Base-by-base conservation (phyloP, 1,139 yeast species). In the Geotrichum carabidarum region DNA sequence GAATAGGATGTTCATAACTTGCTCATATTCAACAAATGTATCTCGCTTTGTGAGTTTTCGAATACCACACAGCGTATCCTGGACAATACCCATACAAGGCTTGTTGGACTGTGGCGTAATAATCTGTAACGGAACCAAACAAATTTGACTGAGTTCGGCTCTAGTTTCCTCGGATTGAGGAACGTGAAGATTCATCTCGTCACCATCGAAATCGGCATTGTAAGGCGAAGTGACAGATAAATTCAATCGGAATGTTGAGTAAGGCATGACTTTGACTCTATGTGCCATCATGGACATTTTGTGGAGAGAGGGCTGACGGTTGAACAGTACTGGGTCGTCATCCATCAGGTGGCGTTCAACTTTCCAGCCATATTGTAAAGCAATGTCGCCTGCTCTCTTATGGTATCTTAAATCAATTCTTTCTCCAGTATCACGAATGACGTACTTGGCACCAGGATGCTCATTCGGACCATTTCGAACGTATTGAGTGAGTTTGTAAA, bases 271-370 rank as follows among this genome's bases (percentile, higher is more conserved):
- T 69, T 88, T 90, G 42, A 93, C 99, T 74, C 97, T 82, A 71
- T 94, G 99, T n/a, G 97, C 96, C 99, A 94, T 94, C 99, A 94
- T 94, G 58, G 98, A 90, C 98, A 94, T 93, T 74, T 94, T 94
- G 75, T 94, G 99, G 73, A 94, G 78, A 37, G 99, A 93, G 53
- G 99, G 99, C 76, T 94, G 99, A 79, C 99, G 96, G 71, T 93
- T 93, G 78, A 93, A 93, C 66, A 93, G 80, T 36, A 93, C 99
- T 2, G 99, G 98, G 70, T 93, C 99, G 66, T 91, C 82, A 71
- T 93, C 99, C 86, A 90, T 88, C 66, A 93, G 80, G 71, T 93
- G 99, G 71, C 99, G 90, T 72, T 94, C 99, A 58, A 94, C 99
- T 70, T 88, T 90, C 99, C 99, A 94, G 48, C 99, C 99, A 66